Evolutionary conservation across 352 stramenopile genomes (phyloP).

Genomic region (Globisporangium recalcitrans): DNA sequence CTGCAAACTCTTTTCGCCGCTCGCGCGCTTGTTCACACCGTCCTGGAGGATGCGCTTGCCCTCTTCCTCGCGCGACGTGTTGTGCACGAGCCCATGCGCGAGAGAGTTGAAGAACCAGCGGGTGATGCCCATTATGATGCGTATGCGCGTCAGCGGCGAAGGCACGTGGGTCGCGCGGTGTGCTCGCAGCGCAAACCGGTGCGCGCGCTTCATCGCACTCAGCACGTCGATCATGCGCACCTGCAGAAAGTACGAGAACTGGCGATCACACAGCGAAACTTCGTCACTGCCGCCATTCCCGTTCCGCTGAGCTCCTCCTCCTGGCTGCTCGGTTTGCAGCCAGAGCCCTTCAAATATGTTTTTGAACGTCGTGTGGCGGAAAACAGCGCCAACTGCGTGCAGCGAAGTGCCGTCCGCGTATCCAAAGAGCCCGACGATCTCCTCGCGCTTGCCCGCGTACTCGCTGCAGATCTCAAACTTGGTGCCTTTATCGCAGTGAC

Average conservation of each 20-base stretch:
- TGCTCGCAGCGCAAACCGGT: constrained; percentile 44
- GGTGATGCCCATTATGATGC: constrained; percentile 52
- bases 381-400: constrained; percentile 58
- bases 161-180: constrained; percentile 32
- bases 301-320: constrained; percentile 9
- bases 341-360: constrained; percentile 82
- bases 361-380: constrained; percentile 54
- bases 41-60: constrained; percentile 55
- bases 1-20: constrained; percentile 38
- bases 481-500: constrained; percentile 60
- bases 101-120: constrained; percentile 69
- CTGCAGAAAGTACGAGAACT: constrained; percentile 81
- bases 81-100: constrained; percentile 60
- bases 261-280: constrained; percentile 44
- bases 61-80: constrained; percentile 55
- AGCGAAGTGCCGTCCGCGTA: constrained; percentile 60
- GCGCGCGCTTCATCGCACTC: constrained; percentile 51
- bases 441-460: constrained; percentile 40
- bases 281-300: constrained; percentile 15
- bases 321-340: constrained; percentile 27
- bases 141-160: constrained; percentile 31
- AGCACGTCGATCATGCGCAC: constrained; percentile 71
- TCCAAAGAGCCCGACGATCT: constrained; percentile 68
- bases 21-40: constrained; percentile 48
- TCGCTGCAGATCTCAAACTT: constrained; percentile 62